Evolutionary conservation across 2,329 filamentous ascomycete species (phyloP).

Genomic region (Fusarium anguioides): DNA sequence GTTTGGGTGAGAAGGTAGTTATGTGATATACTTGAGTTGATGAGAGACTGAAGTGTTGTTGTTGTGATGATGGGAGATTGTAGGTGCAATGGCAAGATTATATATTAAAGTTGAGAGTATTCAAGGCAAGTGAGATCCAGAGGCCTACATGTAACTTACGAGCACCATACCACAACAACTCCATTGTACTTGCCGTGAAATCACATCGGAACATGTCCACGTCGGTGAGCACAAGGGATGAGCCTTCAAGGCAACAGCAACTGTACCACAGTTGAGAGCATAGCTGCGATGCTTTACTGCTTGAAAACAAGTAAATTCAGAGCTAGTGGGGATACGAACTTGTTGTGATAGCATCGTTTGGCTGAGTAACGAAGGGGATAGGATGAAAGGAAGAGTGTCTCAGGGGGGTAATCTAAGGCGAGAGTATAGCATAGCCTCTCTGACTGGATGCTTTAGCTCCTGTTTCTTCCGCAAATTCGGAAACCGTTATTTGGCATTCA

Average conservation of each 20-base stretch:
- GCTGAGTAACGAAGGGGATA: background rate
- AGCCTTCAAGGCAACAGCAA: background rate
- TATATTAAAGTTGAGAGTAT: background rate
- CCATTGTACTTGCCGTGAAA: background rate
- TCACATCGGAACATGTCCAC: background rate
- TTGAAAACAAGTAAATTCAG: constrained; percentile 5
- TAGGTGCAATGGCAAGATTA: no score
- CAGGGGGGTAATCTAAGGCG: background rate
- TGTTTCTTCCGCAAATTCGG: background rate
- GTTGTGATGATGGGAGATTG: background rate
- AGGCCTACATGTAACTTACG: background rate
- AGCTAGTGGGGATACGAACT: background rate
- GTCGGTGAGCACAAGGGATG: background rate
- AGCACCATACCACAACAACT: background rate
- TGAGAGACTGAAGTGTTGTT: background rate
- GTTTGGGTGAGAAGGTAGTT: no score
- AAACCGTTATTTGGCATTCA: background rate
- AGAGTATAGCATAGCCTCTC: constrained; percentile 6
- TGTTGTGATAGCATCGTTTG: background rate
- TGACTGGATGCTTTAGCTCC: background rate
- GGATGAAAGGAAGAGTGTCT: constrained; percentile 14
- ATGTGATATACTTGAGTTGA: background rate
- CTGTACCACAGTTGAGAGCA: constrained; percentile 1
- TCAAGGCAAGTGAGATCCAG: background rate
- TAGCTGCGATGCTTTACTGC: constrained; percentile 15